Evolutionary conservation across 106 monocot genomes (phyloP), one percentile per base, ranked within the genome.

Genomic region (Phalaenopsis equestris): DNA sequence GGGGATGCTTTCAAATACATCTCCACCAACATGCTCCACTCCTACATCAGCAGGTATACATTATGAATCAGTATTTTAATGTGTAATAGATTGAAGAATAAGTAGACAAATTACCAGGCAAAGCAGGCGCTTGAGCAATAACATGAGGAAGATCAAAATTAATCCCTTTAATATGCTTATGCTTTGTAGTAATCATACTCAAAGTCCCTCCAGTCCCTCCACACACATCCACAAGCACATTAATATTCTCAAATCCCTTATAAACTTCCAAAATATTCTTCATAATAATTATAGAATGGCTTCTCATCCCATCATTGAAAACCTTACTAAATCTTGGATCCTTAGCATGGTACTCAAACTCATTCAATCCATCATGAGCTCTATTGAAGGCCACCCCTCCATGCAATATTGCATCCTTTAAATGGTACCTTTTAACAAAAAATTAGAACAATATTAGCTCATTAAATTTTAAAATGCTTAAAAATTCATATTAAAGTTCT

Each of bases 281-380:
- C 55, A 58, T 77, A 23, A 75, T 64, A 4, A 90, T 78, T 55
- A 84, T 81, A 30, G 89, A 82, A 78, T 87, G 88, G 49, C 76
- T 80, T n/a, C 79, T 82, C 92, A 90, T 87, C 18, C 80, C 84
- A 36, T 85, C 80, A 56, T 89, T 92, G 83, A 92, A 92, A 39
- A 89, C 43, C 56, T 78, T 81, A 45, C 76, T 88, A 72, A 82
- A 81, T 4, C 80, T 80, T 3, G 77, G 83, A 75, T 89, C 89
- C 17, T 57, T 84, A 8, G 64, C 84, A 3, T 73, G 75, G 81
- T 87, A 92, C 82, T 92, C 87, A 49, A 92, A 92, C 38, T 57
- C 55, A 39, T 65, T 78, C 86, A 81, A 81, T n/a, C 92, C 92
- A 47, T 61, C 81, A 43, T 81, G 45, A 0, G 75, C 81, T 41